Evolutionary conservation across 192 early-diverging fungal species (phyloP).

Genomic region (Coemansia sp.): DNA sequence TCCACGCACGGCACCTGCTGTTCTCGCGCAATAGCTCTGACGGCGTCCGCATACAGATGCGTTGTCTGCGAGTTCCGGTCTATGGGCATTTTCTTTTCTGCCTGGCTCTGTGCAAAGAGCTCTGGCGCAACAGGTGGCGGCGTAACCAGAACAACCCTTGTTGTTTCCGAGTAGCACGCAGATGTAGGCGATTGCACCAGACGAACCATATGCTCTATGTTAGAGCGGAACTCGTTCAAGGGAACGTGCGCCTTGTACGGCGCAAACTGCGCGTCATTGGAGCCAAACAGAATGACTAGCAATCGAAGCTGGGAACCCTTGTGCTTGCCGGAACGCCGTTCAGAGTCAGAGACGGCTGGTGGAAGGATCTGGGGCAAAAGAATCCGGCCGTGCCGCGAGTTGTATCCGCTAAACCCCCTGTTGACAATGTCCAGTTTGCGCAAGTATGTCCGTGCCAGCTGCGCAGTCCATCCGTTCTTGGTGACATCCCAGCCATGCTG

Average conservation of each 20-base stretch:
- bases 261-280: constrained; percentile 40
- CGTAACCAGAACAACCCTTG: constrained; percentile 35
- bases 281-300: constrained; percentile 26
- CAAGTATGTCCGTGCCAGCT: constrained; percentile 28
- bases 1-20: constrained; percentile 28
- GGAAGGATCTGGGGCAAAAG: constrained; percentile 25
- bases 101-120: neutral
- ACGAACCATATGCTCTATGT: constrained; percentile 14
- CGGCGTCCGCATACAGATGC: constrained; percentile 21
- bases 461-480: constrained; percentile 42
- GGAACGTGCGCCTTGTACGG: constrained; percentile 31
- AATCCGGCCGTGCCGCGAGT: constrained; percentile 14
- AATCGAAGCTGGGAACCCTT: constrained; percentile 7
- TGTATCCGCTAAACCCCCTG: constrained; percentile 46
- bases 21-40: constrained; percentile 6
- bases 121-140: constrained; percentile 31
- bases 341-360: neutral
- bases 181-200: constrained; percentile 8
- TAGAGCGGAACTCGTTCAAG: constrained; percentile 25
- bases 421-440: constrained; percentile 38
- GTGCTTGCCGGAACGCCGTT: too few species aligned
- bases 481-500: constrained; percentile 46
- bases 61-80: constrained; percentile 13
- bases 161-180: constrained; percentile 3
- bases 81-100: neutral